Conservation (phyloP, 2,329 filamentous ascomycete genomes). For the Pseudogymnoascus sp. region DNA sequence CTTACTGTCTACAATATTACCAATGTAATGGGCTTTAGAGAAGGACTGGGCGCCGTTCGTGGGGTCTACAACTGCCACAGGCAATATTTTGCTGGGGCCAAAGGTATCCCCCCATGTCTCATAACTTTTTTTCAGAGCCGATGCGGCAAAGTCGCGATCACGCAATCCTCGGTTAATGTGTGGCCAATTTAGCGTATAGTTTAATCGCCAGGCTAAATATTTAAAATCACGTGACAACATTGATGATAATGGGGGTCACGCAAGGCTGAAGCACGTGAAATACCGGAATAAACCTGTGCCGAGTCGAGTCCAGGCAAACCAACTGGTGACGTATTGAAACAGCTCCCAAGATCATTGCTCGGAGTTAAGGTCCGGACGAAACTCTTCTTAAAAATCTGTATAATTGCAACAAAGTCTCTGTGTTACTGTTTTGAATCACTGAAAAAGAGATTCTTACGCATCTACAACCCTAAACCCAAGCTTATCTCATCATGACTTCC, state of each 20-base stretch:
- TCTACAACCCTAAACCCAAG: not conserved
- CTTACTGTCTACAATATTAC: slow-evolving; percentile 8
- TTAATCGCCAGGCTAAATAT: not conserved
- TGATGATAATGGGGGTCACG: not conserved
- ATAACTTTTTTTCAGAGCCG: slow-evolving; percentile 12
- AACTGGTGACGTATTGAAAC: not conserved
- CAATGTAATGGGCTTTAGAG: not conserved
- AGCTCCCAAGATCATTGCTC: not conserved
- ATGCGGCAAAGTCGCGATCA: slow-evolving; percentile 13
- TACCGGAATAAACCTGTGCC: not conserved
- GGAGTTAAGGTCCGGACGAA: not conserved
- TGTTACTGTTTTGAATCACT: not conserved
- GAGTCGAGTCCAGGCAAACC: not conserved
- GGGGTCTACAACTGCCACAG: slow-evolving; percentile 6
- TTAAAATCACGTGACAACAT: not conserved
- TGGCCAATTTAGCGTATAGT: slow-evolving; percentile 4
- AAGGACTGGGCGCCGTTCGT: not conserved
- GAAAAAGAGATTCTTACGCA: not conserved
- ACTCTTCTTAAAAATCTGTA: not conserved
- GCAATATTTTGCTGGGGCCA: slow-evolving; percentile 7
- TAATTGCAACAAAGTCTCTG: not conserved
- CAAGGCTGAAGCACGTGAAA: not conserved
- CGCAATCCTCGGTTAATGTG: not conserved
- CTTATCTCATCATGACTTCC: slow-evolving; percentile 33
- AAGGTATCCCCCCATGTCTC: slow-evolving; percentile 10